Evolutionary conservation across 192 early-diverging fungal species (phyloP), one percentile per base, ranked within the genome.

Genomic region (Phlyctochytrium arcticum): DNA sequence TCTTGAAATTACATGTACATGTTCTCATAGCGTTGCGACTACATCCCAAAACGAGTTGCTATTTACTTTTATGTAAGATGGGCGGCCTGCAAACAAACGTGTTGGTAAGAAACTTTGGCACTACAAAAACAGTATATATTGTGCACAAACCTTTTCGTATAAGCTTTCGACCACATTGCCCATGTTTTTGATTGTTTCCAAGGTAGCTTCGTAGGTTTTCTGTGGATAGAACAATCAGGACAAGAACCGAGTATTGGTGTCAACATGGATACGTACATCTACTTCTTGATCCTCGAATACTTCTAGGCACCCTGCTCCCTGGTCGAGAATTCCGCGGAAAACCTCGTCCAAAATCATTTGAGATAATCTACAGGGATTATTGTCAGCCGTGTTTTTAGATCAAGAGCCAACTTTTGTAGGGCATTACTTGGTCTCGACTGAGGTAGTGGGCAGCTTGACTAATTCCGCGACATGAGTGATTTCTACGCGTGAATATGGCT

Each of bases 341-440:
- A 90, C 90, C 74, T 95, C 91, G 78, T 99, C 97, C 67, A 99
- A 81, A 66, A 99, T 99, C 97, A 99, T 98, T 70, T 98, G 94
- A 56, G 94, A 97, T 35, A 99, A 83, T 32, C 70, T 77, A 56
- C 50, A 27, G 50, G 29, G 15, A 9, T 4, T 4, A 53, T n/a
- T 44, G 0, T 44, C 15, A 44, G 42, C 42, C 15, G n/a, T n/a
- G n/a, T n/a, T n/a, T n/a, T n/a, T n/a, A n/a, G n/a, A n/a, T 44
- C 42, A 2, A 44, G 42, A 2, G 2, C 15, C 1, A 0, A 0
- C 15, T 44, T 44, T 0, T 21, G 42, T 42, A 42, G 21, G 0
- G 42, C 1, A 44, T 27, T 70, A 83, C 83, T 99, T 98, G 48
- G 82, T 77, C 65, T 99, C 97, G 7, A 99, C 97, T 59, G 94